phyloP scores from a whole-genome alignment of 306 rosid genomes.

The Cucumis melo region DNA sequence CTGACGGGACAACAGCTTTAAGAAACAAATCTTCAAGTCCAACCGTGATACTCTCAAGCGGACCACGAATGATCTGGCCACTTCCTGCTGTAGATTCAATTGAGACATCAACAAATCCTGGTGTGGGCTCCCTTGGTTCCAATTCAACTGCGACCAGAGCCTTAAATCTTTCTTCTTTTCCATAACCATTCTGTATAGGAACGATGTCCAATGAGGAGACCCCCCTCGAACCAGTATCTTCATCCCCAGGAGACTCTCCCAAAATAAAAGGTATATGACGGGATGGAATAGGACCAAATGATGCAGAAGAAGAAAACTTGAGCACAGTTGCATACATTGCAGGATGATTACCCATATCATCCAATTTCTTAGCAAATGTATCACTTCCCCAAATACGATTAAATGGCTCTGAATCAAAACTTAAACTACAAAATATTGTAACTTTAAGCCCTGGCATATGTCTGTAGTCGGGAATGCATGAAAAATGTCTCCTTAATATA shows the following conservation, averaged over 20 bases:
- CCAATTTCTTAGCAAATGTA: slow-evolving; percentile 22
- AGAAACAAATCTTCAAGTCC: slow-evolving; percentile 98
- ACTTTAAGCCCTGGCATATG: slow-evolving; percentile 71
- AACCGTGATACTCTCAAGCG: slow-evolving; percentile 58
- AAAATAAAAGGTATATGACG: slow-evolving; percentile 78
- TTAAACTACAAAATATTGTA: slow-evolving; percentile 53
- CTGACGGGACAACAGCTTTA: slow-evolving; percentile 54
- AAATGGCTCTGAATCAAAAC: slow-evolving; percentile 57
- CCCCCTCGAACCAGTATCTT: slow-evolving; percentile 20
- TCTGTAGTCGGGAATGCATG: slow-evolving; percentile 89
- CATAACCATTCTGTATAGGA: slow-evolving; percentile 39
- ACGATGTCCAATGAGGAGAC: slow-evolving; percentile 49
- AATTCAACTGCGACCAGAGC: slow-evolving; percentile 52
- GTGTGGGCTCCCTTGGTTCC: slow-evolving; percentile 95
- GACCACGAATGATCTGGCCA: slow-evolving; percentile 71
- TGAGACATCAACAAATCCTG: slow-evolving; percentile 65
- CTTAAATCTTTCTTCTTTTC: slow-evolving; percentile 40
- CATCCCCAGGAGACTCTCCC: slow-evolving; percentile 50
- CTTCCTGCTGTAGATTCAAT: slow-evolving; percentile 79
- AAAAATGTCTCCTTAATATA: slow-evolving; percentile 58
- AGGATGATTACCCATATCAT: slow-evolving; percentile 54
- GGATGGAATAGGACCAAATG: slow-evolving; percentile 68
- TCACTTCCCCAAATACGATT: slow-evolving; percentile 40
- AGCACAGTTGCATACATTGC: slow-evolving; percentile 86
- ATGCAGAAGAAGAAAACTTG: slow-evolving; percentile 72